phyloP scores from a whole-genome alignment of 2,329 filamentous ascomycete genomes.

The Verticillium zaregamsianum region DNA sequence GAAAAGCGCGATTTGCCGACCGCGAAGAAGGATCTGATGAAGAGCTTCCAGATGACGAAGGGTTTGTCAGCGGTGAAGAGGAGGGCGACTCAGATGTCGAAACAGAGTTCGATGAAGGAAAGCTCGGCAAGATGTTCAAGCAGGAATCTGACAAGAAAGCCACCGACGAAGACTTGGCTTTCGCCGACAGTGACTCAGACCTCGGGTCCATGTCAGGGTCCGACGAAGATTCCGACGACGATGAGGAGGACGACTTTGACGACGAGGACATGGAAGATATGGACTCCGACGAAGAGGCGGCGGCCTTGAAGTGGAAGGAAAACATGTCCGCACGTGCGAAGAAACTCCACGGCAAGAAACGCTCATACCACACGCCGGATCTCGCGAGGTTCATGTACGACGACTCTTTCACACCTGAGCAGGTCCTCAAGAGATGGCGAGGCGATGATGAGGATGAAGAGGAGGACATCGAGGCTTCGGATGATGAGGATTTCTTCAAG shows the following conservation, averaged over 20 bases:
- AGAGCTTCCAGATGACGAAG: constrained; percentile 44
- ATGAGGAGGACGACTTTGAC: constrained; percentile 45
- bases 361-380: constrained; percentile 74
- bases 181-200: constrained; percentile 96
- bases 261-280: constrained; percentile 48
- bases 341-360: constrained; percentile 60
- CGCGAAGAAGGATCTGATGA: constrained; percentile 43
- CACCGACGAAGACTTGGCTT: constrained; percentile 70
- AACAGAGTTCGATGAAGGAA: constrained; percentile 54
- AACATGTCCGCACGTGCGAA: constrained; percentile 75
- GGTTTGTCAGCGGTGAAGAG: constrained; percentile 49
- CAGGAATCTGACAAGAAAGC: constrained; percentile 46
- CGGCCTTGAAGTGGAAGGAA: constrained; percentile 78
- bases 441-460: constrained; percentile 57
- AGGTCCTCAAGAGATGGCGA: constrained; percentile 77
- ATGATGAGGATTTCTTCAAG: constrained; percentile 62
- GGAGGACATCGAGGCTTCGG: constrained; percentile 53
- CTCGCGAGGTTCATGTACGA: constrained; percentile 89
- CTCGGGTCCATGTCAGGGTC: constrained; percentile 75
- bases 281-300: constrained; percentile 64
- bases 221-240: constrained; percentile 41
- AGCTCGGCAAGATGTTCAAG: constrained; percentile 58
- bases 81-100: constrained; percentile 48
- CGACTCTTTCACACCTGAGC: constrained; percentile 65
- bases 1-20: constrained; percentile 55